These are phyloP conservation scores for Candida tibetensis DNA, from an alignment of 805 yeast species.

Conservation along the genomic window DNA sequence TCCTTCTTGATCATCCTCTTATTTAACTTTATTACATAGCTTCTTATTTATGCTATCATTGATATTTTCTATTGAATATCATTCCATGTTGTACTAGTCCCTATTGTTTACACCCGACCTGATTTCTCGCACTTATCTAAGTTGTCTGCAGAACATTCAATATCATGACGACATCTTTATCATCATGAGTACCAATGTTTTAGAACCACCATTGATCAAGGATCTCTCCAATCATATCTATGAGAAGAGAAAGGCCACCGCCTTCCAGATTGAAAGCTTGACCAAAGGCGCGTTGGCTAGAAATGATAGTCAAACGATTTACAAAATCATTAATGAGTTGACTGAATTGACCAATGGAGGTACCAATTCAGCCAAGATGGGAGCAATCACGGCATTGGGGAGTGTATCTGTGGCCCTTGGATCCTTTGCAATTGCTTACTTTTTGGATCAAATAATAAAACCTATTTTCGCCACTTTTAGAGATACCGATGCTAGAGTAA, in stretches of 20 bases:
- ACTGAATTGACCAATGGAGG: conserved; percentile 74
- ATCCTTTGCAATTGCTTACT: conserved; percentile 73
- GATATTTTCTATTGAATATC: too few species aligned
- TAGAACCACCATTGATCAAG: conserved; percentile 38
- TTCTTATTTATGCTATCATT: too few species aligned
- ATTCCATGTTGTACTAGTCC: too few species aligned
- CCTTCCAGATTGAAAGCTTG: conserved; percentile 68
- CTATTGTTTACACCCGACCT: too few species aligned
- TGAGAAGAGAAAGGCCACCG: conserved; percentile 47
- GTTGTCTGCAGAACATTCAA: too few species aligned
- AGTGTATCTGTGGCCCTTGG: conserved; percentile 95
- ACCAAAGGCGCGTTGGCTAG: conserved; percentile 66
- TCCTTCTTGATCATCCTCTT: too few species aligned
- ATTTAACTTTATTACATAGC: too few species aligned
- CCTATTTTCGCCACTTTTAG: conserved; percentile 95
- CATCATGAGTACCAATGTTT: conserved; percentile 17
- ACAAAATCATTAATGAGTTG: conserved; percentile 67
- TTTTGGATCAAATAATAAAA: conserved; percentile 80
- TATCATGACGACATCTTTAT: too few species aligned
- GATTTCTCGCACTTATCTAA: too few species aligned
- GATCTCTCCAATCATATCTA: conserved; percentile 45
- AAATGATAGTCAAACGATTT: conserved; percentile 59
- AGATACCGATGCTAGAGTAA: conserved; percentile 94
- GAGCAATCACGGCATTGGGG: conserved; percentile 93
- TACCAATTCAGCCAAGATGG: conserved; percentile 74